Evolutionary conservation across 805 yeast genomes (phyloP).

Genomic region (Jamesozyma spencerorum): DNA sequence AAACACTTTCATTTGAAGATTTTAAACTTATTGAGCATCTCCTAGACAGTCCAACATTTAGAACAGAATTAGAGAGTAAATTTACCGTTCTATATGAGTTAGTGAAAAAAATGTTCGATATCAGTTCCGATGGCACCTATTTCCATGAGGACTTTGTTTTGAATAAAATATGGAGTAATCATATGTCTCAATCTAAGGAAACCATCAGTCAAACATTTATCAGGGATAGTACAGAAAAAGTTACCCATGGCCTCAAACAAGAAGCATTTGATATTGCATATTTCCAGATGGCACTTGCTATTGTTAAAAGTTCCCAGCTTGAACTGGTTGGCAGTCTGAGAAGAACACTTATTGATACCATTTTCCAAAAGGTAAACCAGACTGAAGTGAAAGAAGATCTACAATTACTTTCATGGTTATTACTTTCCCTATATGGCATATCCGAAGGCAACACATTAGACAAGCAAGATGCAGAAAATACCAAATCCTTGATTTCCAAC

Average conservation of each 20-base stretch:
- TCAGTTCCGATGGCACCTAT: neutral
- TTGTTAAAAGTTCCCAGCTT: constrained; percentile 5
- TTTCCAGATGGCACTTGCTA: constrained; percentile 12
- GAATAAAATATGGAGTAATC: constrained; percentile 33
- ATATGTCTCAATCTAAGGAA: constrained; percentile 34
- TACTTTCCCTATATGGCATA: constrained; percentile 23
- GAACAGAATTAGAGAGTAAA: constrained; percentile 42
- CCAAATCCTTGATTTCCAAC: neutral
- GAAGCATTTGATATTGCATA: constrained; percentile 2
- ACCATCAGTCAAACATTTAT: constrained; percentile 14
- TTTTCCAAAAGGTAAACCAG: neutral
- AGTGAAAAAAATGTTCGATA: constrained; percentile 2
- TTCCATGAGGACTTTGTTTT: constrained; percentile 21
- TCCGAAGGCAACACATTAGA: constrained; percentile 4
- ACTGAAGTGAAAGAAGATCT: neutral
- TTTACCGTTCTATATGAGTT: constrained; percentile 17
- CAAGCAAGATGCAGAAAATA: neutral
- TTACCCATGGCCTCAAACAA: constrained; percentile 1
- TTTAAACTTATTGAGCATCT: constrained; percentile 31
- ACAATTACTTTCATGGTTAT: constrained; percentile 24
- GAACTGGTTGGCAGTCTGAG: neutral
- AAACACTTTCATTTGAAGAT: constrained; percentile 4
- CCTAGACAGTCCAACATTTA: constrained; percentile 44
- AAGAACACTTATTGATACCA: neutral
- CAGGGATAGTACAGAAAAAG: neutral